These are phyloP conservation scores for Solioccasus polychromus DNA, from an alignment of 768 basidiomycete species.

Conservation along the genomic window DNA sequence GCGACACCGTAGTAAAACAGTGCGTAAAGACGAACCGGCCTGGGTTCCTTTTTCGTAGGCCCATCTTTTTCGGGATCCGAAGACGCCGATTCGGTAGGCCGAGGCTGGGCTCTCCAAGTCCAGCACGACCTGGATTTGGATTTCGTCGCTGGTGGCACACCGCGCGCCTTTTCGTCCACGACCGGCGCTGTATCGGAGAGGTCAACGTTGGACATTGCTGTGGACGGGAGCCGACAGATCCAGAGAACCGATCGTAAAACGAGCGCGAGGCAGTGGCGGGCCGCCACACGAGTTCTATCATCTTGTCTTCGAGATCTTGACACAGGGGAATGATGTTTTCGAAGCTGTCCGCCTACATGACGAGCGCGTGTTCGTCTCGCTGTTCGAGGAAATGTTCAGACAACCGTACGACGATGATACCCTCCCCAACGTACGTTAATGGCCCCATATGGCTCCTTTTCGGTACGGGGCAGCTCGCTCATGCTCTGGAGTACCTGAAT, in stretches of 20 bases:
- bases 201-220: slow-evolving; percentile 50
- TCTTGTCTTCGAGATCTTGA: slow-evolving; percentile 68
- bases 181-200: slow-evolving; percentile 42
- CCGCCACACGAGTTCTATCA: slow-evolving; percentile 80
- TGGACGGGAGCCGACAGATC: slow-evolving; percentile 45
- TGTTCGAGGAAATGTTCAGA: too few species aligned
- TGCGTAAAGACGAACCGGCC: slow-evolving; percentile 64
- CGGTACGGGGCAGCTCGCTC: slow-evolving; percentile 64
- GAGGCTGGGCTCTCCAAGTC: slow-evolving; percentile 43
- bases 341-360: slow-evolving; percentile 83
- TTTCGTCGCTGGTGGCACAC: neutral
- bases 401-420: too few species aligned
- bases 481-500: slow-evolving; percentile 83
- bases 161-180: slow-evolving; percentile 19
- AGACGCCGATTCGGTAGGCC: slow-evolving; percentile 14
- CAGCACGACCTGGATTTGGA: slow-evolving; percentile 29
- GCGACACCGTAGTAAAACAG: slow-evolving; percentile 72
- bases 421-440: slow-evolving; percentile 82
- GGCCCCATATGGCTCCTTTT: slow-evolving; percentile 89
- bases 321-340: slow-evolving; percentile 73
- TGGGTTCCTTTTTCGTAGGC: slow-evolving; percentile 20
- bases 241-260: slow-evolving; percentile 5
- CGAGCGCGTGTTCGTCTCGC: slow-evolving; percentile 79
- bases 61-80: slow-evolving; percentile 51
- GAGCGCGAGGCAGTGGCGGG: too few species aligned